phyloP scores from a whole-genome alignment of 2,329 filamentous ascomycete species.

The Leptoxyphium fumago region DNA sequence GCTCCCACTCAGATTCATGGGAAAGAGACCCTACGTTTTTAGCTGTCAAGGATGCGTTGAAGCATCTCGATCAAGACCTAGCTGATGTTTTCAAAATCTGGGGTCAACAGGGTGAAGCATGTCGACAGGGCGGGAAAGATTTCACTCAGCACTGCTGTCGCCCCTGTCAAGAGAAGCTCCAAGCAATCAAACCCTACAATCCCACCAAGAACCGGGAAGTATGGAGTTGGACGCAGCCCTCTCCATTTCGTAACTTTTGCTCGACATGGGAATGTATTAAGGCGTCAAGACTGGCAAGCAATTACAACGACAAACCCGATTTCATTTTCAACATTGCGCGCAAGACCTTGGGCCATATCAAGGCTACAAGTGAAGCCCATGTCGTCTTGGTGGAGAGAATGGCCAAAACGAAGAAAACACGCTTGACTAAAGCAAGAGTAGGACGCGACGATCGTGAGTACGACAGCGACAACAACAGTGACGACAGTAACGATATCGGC shows the following conservation, averaged over 20 bases:
- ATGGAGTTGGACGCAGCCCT: neutral
- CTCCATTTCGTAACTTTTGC: neutral
- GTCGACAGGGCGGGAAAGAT: neutral
- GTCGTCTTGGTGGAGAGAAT: no score
- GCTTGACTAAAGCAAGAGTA: no score
- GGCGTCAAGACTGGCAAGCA: neutral
- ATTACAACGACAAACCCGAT: neutral
- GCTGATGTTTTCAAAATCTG: neutral
- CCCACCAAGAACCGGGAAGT: neutral
- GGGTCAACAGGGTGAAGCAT: neutral
- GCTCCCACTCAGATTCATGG: neutral
- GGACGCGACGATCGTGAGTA: no score
- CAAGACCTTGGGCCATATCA: neutral
- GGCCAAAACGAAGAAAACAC: no score
- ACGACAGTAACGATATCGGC: no score
- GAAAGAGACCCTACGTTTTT: neutral
- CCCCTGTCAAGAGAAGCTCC: neutral
- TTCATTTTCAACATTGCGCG: neutral
- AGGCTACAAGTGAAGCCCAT: neutral
- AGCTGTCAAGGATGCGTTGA: neutral
- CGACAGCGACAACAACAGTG: no score
- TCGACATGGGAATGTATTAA: neutral
- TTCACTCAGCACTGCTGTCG: neutral
- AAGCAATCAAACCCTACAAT: neutral
- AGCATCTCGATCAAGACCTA: neutral